These are phyloP conservation scores for Epithele typhae DNA, from an alignment of 768 basidiomycete genomes.

Conservation along the genomic window DNA sequence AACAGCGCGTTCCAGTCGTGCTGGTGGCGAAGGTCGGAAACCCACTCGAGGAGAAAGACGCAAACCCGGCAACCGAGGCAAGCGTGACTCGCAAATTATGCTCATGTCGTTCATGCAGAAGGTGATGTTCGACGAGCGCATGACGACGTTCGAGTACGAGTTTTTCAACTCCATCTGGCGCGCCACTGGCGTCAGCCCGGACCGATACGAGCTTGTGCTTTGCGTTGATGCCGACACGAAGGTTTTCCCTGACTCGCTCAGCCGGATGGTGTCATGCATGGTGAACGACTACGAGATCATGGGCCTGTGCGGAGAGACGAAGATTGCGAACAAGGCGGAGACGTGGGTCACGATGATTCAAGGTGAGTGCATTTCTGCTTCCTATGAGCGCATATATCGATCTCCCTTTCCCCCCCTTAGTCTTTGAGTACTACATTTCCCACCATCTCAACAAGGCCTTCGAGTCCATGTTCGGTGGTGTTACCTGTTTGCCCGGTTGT, in stretches of 20 bases:
- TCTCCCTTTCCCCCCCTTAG: too few relatives aligned
- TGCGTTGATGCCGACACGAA: conserved; percentile 99
- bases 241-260: conserved; percentile 97
- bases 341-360: conserved; percentile 99
- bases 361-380: conserved; percentile 49
- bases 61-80: conserved; percentile 98
- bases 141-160: conserved; percentile 99
- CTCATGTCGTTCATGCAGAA: conserved; percentile 98
- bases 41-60: conserved; percentile 78
- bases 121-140: conserved; percentile 99
- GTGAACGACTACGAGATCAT: conserved; percentile 96
- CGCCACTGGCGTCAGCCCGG: conserved; percentile 91
- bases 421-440: conserved; percentile 99
- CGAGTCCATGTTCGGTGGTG: conserved; percentile 99
- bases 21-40: conserved; percentile 96
- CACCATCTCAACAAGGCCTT: conserved; percentile 99
- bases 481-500: conserved; percentile 98
- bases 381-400: too few relatives aligned
- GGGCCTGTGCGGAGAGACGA: conserved; percentile 99
- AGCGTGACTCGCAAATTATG: conserved; percentile 97
- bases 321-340: conserved; percentile 98
- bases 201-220: conserved; percentile 91
- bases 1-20: conserved; percentile 94
- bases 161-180: conserved; percentile 99
- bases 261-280: conserved; percentile 95